These are phyloP conservation scores for Camellia oleifera DNA, from an alignment of 179 eudicot genomes.

Conservation along the genomic window DNA sequence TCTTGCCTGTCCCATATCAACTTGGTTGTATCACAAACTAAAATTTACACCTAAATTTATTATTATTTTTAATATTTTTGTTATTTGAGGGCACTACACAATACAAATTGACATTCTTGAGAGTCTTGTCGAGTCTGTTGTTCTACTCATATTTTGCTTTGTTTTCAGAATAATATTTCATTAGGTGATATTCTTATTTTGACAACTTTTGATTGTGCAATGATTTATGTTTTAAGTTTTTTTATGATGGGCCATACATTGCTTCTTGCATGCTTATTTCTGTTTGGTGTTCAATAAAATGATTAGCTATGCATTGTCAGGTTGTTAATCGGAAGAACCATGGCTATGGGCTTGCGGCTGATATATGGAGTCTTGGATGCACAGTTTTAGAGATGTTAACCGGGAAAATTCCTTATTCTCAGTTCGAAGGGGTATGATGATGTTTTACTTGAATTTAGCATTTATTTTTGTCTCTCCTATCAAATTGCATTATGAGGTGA, in stretches of 20 bases:
- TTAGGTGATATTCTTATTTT: background rate
- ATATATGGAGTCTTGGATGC: conserved; percentile 99
- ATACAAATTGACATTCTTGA: background rate
- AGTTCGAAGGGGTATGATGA: conserved; percentile 62
- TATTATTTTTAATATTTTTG: background rate
- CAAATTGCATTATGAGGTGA: background rate
- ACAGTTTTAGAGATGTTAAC: conserved; percentile 95
- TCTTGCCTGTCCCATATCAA: background rate
- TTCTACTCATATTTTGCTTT: conserved; percentile 4
- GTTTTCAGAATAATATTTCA: background rate
- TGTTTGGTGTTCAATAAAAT: background rate
- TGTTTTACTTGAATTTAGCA: conserved; percentile 4
- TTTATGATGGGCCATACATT: conserved; percentile 1
- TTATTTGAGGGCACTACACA: background rate
- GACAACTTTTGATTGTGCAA: background rate
- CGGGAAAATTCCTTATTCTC: conserved; percentile 64
- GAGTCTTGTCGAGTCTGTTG: background rate
- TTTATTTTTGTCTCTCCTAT: background rate
- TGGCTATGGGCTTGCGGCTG: conserved; percentile 86
- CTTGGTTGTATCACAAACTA: background rate
- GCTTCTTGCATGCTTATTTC: background rate
- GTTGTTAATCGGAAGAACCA: conserved; percentile 47
- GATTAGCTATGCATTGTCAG: conserved; percentile 29
- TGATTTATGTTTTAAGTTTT: background rate
- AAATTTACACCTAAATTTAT: background rate